These are phyloP conservation scores for Monosporascus cannonballus DNA, from an alignment of 2,329 filamentous ascomycete genomes.

Conservation along the genomic window DNA sequence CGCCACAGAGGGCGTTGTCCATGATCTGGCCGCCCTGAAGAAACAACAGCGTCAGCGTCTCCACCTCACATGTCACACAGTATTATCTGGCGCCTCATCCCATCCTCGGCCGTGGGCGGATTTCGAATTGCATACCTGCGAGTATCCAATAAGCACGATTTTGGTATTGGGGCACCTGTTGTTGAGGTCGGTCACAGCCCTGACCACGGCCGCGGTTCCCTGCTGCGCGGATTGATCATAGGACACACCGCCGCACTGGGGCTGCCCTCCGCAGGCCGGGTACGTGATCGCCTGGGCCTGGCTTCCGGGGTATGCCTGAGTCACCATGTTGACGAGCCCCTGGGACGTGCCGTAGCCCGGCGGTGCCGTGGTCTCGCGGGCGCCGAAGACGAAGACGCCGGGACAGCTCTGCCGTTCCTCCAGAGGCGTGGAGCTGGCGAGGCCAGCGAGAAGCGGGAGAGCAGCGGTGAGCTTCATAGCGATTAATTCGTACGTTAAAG, in stretches of 20 bases:
- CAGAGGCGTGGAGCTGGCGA: background rate
- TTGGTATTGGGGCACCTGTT: slow-evolving; percentile 48
- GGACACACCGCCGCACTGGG: slow-evolving; percentile 45
- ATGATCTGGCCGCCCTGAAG: slow-evolving; percentile 54
- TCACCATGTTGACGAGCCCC: slow-evolving; percentile 39
- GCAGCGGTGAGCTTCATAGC: background rate
- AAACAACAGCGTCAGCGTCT: background rate
- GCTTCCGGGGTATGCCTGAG: slow-evolving; percentile 38
- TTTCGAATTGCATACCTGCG: slow-evolving; percentile 33
- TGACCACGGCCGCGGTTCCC: slow-evolving; percentile 49
- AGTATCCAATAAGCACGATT: slow-evolving; percentile 58
- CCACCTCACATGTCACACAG: too few relatives aligned
- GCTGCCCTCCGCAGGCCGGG: slow-evolving; percentile 53
- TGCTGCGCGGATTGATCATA: slow-evolving; percentile 50
- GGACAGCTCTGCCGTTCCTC: slow-evolving; percentile 33
- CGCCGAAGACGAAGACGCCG: slow-evolving; percentile 42
- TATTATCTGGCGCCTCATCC: too few relatives aligned
- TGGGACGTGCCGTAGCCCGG: slow-evolving; percentile 38
- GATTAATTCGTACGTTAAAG: background rate
- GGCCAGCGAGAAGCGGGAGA: background rate
- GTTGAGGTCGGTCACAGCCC: slow-evolving; percentile 50
- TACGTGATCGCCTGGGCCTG: slow-evolving; percentile 41
- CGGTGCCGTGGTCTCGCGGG: slow-evolving; percentile 41
- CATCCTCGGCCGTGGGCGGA: too few relatives aligned
- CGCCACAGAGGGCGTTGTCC: slow-evolving; percentile 56